Evolutionary conservation across 768 basidiomycete genomes (phyloP), one percentile per base, ranked within the genome.

Genomic region (Boletellus ananiceps): DNA sequence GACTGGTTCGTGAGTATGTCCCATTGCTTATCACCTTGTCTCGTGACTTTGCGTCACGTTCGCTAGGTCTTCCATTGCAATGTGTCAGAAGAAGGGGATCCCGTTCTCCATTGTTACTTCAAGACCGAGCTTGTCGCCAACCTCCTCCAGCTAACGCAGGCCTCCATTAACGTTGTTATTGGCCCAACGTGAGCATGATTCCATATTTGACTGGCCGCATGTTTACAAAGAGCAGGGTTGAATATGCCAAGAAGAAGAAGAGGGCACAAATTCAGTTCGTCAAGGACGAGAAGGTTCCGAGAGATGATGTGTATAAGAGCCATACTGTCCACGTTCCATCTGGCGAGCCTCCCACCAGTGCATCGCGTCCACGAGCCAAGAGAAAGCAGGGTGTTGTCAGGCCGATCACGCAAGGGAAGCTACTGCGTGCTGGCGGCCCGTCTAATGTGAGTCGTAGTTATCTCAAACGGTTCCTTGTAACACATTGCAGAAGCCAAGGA

Each of bases 171-270:
- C 54, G 71, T 98, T 33, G 65, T 80, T 42, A 81, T 97, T 55
- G 80, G 79, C 0, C 86, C 93, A 15, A 78, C 77, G 93, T 95
- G 64, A 58, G 91, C 71, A 19, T 47, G 33, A 15, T 14, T 23
- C 58, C n/a, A 9, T 44, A 18, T 11, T 38, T 16, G 13, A 9
- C 15, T 25, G 27, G 42, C 8, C 31, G 16, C 49, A 34, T 32
- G 44, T 51, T 68, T 18, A 66, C 40, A n/a, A 38, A n/a, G 25
- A 21, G 16, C 27, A 97, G 90, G 8, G 71, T 97, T 51, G 82
- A 89, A 49, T 98, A 97, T 66, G 76, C 77, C 36, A 98, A 99
- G 78, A 99, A 99, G 80, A 98, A 93, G 71, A 99, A 98, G 73
- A 83, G 83, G 62, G 83, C 86, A 4, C 76, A 81, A 46, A 91